Evolutionary conservation across 305 asterid species (phyloP).

Genomic region (Fraxinus albicans): DNA sequence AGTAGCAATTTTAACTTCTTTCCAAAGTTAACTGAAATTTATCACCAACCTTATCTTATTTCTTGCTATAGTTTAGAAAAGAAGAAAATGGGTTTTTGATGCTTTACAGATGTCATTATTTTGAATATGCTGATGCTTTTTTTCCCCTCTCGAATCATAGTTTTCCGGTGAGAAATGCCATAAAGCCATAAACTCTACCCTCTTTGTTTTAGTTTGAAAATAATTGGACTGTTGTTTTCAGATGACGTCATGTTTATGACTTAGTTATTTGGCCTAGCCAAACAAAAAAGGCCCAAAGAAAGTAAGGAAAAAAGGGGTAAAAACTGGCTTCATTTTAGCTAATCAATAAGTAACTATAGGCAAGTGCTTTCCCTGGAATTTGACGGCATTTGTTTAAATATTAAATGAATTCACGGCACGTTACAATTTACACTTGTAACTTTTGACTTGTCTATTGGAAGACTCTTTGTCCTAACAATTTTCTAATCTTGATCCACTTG

Average conservation of each 20-base stretch:
- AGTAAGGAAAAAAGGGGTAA: neutral
- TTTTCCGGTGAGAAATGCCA: neutral
- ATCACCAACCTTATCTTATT: neutral
- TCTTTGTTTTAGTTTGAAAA: neutral
- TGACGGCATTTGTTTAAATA: neutral
- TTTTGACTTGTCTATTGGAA: constrained; percentile 7
- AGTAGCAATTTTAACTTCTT: neutral
- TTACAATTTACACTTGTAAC: neutral
- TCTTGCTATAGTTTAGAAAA: constrained; percentile 5
- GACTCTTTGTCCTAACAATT: constrained; percentile 8
- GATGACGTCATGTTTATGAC: neutral
- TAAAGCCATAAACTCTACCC: neutral
- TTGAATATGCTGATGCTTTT: neutral
- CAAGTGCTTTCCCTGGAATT: neutral
- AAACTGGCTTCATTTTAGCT: neutral
- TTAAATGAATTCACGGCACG: neutral
- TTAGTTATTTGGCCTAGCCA: neutral
- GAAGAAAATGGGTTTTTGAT: constrained; percentile 11
- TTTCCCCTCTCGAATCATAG: neutral
- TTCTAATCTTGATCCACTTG: constrained; percentile 28
- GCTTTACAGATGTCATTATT: neutral
- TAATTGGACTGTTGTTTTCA: neutral
- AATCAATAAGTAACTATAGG: neutral
- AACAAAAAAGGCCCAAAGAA: neutral
- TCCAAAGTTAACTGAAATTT: neutral